Evolutionary conservation across 164 flowering plant species (phyloP).

Genomic region (Vitis labrusca): DNA sequence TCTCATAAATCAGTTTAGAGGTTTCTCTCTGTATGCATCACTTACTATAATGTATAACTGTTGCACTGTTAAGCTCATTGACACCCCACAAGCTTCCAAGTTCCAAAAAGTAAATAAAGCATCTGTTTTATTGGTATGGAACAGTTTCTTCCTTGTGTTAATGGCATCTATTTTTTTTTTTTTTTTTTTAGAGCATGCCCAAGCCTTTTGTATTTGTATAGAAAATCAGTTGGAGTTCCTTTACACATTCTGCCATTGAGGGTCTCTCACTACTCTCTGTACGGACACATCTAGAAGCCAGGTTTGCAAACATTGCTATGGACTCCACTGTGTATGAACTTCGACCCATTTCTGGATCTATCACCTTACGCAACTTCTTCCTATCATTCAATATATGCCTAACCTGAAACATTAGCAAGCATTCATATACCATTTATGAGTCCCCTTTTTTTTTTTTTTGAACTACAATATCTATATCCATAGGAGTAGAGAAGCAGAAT

Average conservation of each 20-base stretch:
- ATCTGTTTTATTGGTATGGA: not conserved
- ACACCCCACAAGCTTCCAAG: no score
- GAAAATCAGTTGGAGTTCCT: constrained; percentile 66
- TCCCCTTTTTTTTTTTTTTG: no score
- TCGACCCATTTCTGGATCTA: constrained; percentile 75
- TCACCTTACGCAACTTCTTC: constrained; percentile 76
- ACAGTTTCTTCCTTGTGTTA: constrained; percentile 4
- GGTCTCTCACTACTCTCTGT: constrained; percentile 84
- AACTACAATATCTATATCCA: not conserved
- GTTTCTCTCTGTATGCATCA: no score
- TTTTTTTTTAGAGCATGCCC: constrained; percentile 17
- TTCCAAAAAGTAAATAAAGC: not conserved
- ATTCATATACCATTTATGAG: not conserved
- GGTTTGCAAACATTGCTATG: constrained; percentile 74
- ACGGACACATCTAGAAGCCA: constrained; percentile 92
- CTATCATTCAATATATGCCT: constrained; percentile 72
- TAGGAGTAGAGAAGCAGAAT: not conserved
- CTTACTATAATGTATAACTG: no score
- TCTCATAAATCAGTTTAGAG: no score
- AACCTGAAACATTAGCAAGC: constrained; percentile 49
- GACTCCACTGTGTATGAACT: constrained; percentile 81
- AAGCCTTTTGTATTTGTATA: constrained; percentile 61
- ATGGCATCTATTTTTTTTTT: constrained; percentile 6
- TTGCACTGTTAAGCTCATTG: no score
- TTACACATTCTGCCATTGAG: constrained; percentile 74